Conservation (phyloP, 139 green algal genomes). For the Diplosphaera chodatii region DNA sequence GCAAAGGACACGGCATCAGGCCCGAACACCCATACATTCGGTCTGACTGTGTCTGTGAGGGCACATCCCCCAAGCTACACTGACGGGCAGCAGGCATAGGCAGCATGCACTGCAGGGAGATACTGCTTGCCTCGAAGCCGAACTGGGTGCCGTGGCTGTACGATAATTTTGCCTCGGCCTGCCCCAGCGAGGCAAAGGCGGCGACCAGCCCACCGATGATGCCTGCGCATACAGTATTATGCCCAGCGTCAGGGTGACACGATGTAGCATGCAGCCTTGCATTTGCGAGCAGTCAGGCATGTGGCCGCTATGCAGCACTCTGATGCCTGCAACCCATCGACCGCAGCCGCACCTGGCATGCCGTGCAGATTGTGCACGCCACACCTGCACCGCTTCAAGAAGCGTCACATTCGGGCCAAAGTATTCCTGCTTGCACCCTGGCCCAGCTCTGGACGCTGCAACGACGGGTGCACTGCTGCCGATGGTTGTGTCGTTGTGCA, state of each 20-base stretch:
- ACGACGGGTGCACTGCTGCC: too few relatives aligned
- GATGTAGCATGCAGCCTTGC: too few relatives aligned
- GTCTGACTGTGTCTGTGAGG: not conserved
- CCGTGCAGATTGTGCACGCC: slow-evolving; percentile 66
- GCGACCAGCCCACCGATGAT: slow-evolving; percentile 33
- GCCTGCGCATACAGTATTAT: not conserved
- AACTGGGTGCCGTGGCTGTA: not conserved
- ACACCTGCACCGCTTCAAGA: not conserved
- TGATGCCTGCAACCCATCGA: too few relatives aligned
- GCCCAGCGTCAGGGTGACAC: too few relatives aligned
- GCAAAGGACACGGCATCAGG: too few relatives aligned
- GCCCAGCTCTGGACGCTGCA: too few relatives aligned
- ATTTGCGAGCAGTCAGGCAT: too few relatives aligned
- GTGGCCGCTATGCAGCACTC: too few relatives aligned
- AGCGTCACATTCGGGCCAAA: too few relatives aligned
- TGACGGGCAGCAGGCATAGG: slow-evolving; percentile 12
- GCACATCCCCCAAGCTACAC: not conserved
- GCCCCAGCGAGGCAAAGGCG: slow-evolving; percentile 7
- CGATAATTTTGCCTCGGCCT: not conserved
- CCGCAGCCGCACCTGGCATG: slow-evolving; percentile 18
- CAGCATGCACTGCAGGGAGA: not conserved
- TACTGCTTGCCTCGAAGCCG: not conserved
- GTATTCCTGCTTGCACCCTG: not conserved
- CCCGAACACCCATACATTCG: too few relatives aligned
- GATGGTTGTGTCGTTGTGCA: not conserved